These are phyloP conservation scores for Cyclotella sp. DNA, from an alignment of 108 stramenopile genomes.

Conservation along the genomic window DNA sequence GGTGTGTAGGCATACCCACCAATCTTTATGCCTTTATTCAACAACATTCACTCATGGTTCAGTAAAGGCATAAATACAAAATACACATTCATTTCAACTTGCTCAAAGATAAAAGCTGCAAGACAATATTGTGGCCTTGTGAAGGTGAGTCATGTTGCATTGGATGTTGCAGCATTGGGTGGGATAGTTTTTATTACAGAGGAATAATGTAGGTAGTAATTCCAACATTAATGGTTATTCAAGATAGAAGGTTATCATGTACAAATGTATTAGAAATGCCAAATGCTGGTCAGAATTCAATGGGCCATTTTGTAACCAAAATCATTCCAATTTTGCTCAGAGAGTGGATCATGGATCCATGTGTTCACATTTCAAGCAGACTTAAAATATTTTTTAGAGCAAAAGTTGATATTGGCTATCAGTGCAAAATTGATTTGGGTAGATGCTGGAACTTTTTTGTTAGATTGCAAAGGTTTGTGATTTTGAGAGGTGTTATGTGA, in stretches of 20 bases:
- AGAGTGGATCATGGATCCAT: slow-evolving; percentile 39
- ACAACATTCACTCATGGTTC: slow-evolving; percentile 70
- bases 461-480: slow-evolving; percentile 34
- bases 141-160: slow-evolving; percentile 45
- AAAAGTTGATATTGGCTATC: slow-evolving; percentile 55
- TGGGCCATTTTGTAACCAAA: slow-evolving; percentile 20
- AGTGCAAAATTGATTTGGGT: slow-evolving; percentile 64
- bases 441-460: slow-evolving; percentile 69
- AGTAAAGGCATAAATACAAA: slow-evolving; percentile 39
- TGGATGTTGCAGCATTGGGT: slow-evolving; percentile 25
- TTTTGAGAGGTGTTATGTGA: too few relatives aligned
- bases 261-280: slow-evolving; percentile 60
- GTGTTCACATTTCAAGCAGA: slow-evolving; percentile 23
- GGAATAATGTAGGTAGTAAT: slow-evolving; percentile 14
- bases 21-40: slow-evolving; percentile 56
- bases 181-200: slow-evolving; percentile 33
- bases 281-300: slow-evolving; percentile 46
- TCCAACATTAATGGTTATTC: too few relatives aligned
- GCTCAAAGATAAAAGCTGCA: slow-evolving; percentile 64
- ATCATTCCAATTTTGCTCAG: neutral
- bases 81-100: slow-evolving; percentile 71
- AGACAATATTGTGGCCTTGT: slow-evolving; percentile 72
- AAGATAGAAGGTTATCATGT: slow-evolving; percentile 50
- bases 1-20: slow-evolving; percentile 45
- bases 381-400: slow-evolving; percentile 63